Conservation (phyloP, 2,329 filamentous ascomycete genomes). For the Bipolaris bicolor region DNA sequence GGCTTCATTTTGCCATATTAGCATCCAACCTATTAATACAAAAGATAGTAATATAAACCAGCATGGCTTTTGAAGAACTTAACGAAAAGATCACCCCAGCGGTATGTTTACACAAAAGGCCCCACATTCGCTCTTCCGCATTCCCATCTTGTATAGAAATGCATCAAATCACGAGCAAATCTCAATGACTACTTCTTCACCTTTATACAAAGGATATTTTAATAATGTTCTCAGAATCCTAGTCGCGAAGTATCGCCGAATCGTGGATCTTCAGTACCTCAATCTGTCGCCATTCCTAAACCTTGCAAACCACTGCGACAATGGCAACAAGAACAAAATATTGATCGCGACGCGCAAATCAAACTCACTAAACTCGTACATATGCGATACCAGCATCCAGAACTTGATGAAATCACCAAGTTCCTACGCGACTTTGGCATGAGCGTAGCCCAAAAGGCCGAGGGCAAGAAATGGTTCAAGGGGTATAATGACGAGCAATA, state of each 20-base stretch:
- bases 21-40: no score
- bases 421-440: slow-evolving; percentile 51
- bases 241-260: slow-evolving; percentile 50
- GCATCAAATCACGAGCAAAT: neutral
- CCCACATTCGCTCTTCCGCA: slow-evolving; percentile 22
- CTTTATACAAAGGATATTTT: neutral
- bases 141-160: neutral
- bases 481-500: slow-evolving; percentile 68
- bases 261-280: slow-evolving; percentile 48
- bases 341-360: slow-evolving; percentile 55
- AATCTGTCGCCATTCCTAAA: slow-evolving; percentile 47
- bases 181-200: neutral
- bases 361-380: slow-evolving; percentile 57
- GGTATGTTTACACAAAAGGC: slow-evolving; percentile 26
- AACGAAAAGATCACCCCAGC: slow-evolving; percentile 42
- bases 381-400: slow-evolving; percentile 62
- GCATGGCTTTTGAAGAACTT: slow-evolving; percentile 42
- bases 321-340: slow-evolving; percentile 50
- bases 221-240: slow-evolving; percentile 25
- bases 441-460: slow-evolving; percentile 40
- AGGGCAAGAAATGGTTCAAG: slow-evolving; percentile 60
- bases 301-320: slow-evolving; percentile 43
- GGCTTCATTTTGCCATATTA: neutral
- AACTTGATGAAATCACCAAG: slow-evolving; percentile 56
- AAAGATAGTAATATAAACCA: neutral